A percentile compares a stretch with the other conserved stretches of the same genome.
Evolutionary conservation across 495 filamentous ascomycete genomes (phyloP).

Genomic region (Neurospora africana): DNA sequence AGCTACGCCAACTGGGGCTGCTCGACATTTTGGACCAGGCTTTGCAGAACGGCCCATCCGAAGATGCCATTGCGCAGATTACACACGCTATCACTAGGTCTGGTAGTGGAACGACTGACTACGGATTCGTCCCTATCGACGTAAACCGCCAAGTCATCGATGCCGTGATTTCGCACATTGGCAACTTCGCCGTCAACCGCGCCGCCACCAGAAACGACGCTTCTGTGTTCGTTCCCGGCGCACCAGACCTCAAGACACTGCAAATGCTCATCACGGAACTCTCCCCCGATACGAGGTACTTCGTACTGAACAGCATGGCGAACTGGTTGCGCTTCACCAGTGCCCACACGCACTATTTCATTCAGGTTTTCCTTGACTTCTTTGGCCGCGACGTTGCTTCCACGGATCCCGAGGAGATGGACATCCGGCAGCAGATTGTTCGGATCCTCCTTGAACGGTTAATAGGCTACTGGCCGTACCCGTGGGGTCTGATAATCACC

Average conservation of each 20-base stretch:
- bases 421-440: constrained; percentile 82
- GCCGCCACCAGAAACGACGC: constrained; percentile 42
- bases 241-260: constrained; percentile 65
- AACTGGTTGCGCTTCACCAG: constrained; percentile 90
- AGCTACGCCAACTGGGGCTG: constrained; percentile 52
- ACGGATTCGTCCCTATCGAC: constrained; percentile 51
- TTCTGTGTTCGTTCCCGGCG: constrained; percentile 54
- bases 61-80: constrained; percentile 61
- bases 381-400: constrained; percentile 58
- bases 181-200: constrained; percentile 55
- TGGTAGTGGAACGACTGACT: constrained; percentile 42
- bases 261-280: constrained; percentile 64
- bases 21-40: constrained; percentile 56
- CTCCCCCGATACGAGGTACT: constrained; percentile 70
- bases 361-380: constrained; percentile 72
- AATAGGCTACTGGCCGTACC: constrained; percentile 84
- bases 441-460: constrained; percentile 79
- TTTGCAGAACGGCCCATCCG: constrained; percentile 48
- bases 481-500: constrained; percentile 90
- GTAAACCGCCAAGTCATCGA: constrained; percentile 67
- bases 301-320: constrained; percentile 70
- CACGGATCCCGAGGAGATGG: constrained; percentile 64
- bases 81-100: constrained; percentile 53
- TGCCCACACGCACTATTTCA: constrained; percentile 87
- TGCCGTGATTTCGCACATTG: constrained; percentile 73